Evolutionary conservation across 2,329 filamentous ascomycete species (phyloP), one percentile per base, ranked within the genome.

Genomic region (Coleophoma eucalyptorum): DNA sequence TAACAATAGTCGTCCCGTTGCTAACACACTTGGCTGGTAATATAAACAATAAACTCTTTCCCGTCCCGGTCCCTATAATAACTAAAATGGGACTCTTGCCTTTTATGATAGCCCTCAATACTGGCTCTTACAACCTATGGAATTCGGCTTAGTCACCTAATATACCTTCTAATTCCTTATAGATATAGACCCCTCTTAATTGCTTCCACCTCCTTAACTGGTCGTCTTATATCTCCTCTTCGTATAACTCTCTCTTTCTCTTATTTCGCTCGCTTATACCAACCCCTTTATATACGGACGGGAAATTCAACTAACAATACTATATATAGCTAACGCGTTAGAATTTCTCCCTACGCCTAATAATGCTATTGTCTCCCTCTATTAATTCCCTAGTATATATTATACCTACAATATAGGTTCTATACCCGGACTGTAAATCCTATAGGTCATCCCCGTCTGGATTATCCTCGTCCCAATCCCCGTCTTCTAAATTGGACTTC

Each of bases 21-120:
- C n/a, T n/a, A n/a, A n/a, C n/a, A n/a, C n/a, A n/a, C n/a, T n/a
- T n/a, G n/a, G n/a, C n/a, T n/a, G n/a, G n/a, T n/a, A n/a, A n/a
- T n/a, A n/a, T n/a, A n/a, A n/a, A n/a, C n/a, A n/a, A n/a, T n/a
- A n/a, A n/a, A n/a, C n/a, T n/a, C n/a, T n/a, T n/a, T n/a, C n/a
- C n/a, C n/a, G n/a, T n/a, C n/a, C n/a, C n/a, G n/a, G n/a, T n/a
- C n/a, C n/a, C 50, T 26, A 52, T 52, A 10, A 52, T 40, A 3
- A 15, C 50, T 31, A 49, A 4, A 46, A 52, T 49, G 21, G 40
- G 46, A 42, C 50, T 49, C 46, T 52, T n/a, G 46, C 49, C 7
- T 34, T 52, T 52, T 32, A 51, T 51, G n/a, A 51, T 51, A 40
- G n/a, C n/a, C n/a, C n/a, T n/a, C n/a, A n/a, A n/a, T n/a, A 44